Evolutionary conservation across 2,329 filamentous ascomycete species (phyloP), one percentile per base, ranked within the genome.

Genomic region (Colletotrichum cuscutae): DNA sequence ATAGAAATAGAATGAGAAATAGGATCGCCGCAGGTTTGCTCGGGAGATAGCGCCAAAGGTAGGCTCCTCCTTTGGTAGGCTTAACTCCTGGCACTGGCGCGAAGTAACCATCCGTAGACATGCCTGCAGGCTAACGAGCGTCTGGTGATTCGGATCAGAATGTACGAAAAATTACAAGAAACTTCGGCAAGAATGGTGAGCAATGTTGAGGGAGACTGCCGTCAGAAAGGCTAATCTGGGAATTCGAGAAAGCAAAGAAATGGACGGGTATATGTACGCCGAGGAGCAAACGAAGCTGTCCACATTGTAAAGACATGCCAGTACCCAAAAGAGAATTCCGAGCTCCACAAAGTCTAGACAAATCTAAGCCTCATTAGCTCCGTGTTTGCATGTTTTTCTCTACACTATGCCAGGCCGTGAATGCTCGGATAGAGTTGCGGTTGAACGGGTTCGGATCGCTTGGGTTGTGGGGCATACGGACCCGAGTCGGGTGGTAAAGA

Each of bases 1-100:
- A 52, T 13, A 77, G 58, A 75, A 88, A 87, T 5, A 88, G 72
- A 30, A 82, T 65, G 2, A 80, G 76, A 65, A 87, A 86, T 4
- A 85, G 78, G 11, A 82, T 73, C 1, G 84, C 86, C 0, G 82
- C 84, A 0, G 81, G 78, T 3, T 87, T 68, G 0, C 84, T 85
- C 0, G 87, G 85, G 7, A 75, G 62, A 62, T 81, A 81, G 6
- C 68, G 75, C 79, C 79, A 82, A n/a, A 82, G 75, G 63, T 79
- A 81, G 28, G 77, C 77, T 28, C 73, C 74, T 5, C 68, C 75
- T 57, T 74, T 75, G 58, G 73, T 75, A 5, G 77, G 75, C n/a
- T 76, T 59, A 30, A 78, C 57, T n/a, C 32, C 57, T 6, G 57
- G 57, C 19, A 59, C 57, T 37, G 32, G n/a, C 12, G 2, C 3